These are phyloP conservation scores for Hypocreales sp. DNA, from an alignment of 2,329 filamentous ascomycete genomes.

Conservation along the genomic window DNA sequence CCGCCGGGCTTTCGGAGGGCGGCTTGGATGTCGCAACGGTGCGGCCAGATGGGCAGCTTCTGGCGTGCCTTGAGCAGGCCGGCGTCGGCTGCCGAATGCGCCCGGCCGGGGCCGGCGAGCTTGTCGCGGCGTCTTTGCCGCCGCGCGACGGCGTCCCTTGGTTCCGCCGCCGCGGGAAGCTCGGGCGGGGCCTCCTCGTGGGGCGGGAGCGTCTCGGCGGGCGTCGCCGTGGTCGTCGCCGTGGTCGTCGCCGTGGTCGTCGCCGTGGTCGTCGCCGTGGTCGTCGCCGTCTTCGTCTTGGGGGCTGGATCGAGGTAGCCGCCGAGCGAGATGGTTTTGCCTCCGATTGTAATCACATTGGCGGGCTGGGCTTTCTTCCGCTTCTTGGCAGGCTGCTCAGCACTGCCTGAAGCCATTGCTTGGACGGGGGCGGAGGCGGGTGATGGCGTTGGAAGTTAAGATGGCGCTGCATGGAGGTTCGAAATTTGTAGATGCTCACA, in stretches of 20 bases:
- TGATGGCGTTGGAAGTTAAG: no score
- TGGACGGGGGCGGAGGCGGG: no score
- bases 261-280: no score
- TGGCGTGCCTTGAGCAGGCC: constrained; percentile 35
- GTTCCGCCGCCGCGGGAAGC: no score
- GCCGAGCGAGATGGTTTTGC: constrained; percentile 31
- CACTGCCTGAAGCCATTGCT: no score
- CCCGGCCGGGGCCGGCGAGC: constrained; percentile 4
- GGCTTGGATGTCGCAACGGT: constrained; percentile 53
- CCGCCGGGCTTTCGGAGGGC: constrained; percentile 38
- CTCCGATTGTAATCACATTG: constrained; percentile 28
- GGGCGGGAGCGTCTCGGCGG: no score
- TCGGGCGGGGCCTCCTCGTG: no score
- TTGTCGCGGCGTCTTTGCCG: not conserved
- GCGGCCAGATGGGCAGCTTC: constrained; percentile 65
- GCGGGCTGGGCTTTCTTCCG: constrained; percentile 16
- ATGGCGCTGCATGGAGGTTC: no score
- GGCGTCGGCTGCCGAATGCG: constrained; percentile 12
- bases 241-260: no score
- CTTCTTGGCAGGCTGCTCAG: constrained; percentile 18
- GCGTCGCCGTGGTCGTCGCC: no score
- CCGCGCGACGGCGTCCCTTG: no score
- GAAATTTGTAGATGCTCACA: no score
- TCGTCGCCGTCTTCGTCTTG: constrained; percentile 7
- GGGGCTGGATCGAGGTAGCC: constrained; percentile 28